Evolutionary conservation across 2,329 filamentous ascomycete species (phyloP).

Genomic region (Nemania serpens): DNA sequence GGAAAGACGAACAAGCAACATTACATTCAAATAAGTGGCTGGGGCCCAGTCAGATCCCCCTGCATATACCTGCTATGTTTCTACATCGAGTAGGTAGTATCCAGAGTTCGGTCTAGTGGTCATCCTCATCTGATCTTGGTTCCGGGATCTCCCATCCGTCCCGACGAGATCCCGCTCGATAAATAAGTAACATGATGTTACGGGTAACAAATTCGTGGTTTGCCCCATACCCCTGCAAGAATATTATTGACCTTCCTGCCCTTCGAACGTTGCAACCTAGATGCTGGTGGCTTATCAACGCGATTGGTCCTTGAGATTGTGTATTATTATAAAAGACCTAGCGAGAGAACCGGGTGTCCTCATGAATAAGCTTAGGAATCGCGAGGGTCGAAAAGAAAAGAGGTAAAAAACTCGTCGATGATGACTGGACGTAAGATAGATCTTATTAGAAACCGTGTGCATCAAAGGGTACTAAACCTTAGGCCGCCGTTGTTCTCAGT

Average conservation of each 20-base stretch:
- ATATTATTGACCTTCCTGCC: neutral
- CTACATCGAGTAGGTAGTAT: neutral
- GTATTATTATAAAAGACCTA: too few species aligned
- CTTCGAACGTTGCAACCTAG: neutral
- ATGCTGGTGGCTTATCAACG: neutral
- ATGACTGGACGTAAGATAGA: neutral
- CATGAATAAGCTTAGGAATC: neutral
- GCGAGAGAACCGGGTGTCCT: neutral
- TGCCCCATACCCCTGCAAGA: neutral
- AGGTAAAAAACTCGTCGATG: neutral
- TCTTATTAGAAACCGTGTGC: too few species aligned
- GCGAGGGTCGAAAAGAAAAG: neutral
- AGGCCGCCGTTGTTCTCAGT: too few species aligned
- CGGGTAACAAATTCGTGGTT: neutral
- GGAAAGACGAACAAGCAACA: neutral
- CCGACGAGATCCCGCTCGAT: neutral
- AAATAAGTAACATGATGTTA: neutral
- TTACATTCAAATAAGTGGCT: neutral
- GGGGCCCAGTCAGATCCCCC: too few species aligned
- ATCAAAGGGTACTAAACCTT: too few species aligned
- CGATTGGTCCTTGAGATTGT: neutral
- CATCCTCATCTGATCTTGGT: slow-evolving; percentile 8
- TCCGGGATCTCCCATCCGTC: neutral
- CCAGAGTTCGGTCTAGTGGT: slow-evolving; percentile 1
- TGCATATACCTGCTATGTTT: too few species aligned